Evolutionary conservation across 306 rosid genomes (phyloP).

Genomic region (Ochetophila trinervis): DNA sequence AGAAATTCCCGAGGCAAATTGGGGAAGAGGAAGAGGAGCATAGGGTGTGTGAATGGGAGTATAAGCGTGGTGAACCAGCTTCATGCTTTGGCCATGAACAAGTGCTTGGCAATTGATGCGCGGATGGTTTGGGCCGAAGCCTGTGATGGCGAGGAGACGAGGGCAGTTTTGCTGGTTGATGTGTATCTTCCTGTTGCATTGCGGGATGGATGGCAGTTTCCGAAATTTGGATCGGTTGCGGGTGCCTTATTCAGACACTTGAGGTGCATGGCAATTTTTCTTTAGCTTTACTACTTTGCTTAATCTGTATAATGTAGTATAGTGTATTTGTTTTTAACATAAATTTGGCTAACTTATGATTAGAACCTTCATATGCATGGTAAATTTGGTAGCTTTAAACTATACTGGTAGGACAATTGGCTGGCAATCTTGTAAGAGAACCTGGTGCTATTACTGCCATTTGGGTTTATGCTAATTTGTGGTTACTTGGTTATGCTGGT

Average conservation of each 20-base stretch:
- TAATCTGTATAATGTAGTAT: background rate
- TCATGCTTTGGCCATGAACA: constrained; percentile 56
- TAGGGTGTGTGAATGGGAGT: constrained; percentile 76
- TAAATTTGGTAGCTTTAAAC: no score
- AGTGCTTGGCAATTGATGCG: constrained; percentile 51
- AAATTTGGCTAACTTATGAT: no score
- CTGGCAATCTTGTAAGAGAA: background rate
- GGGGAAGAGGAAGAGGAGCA: constrained; percentile 44
- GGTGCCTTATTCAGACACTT: constrained; percentile 71
- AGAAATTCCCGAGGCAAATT: background rate
- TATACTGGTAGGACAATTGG: background rate
- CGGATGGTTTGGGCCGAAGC: constrained; percentile 39
- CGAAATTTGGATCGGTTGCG: constrained; percentile 47
- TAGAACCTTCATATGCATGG: no score
- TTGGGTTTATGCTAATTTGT: background rate
- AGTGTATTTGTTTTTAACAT: background rate
- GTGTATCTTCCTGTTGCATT: constrained; percentile 55
- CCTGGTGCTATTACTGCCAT: background rate
- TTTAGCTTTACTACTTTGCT: background rate
- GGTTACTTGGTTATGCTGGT: background rate
- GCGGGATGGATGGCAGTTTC: constrained; percentile 89
- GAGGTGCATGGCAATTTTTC: constrained; percentile 44
- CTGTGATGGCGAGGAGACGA: constrained; percentile 28
- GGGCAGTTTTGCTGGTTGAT: constrained; percentile 70
- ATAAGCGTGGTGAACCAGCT: constrained; percentile 78